Percentiles rank a stretch among this genome's conserved stretches.
These are phyloP conservation scores for Theileria sp. DNA, from an alignment of 169 alveolate genomes.

Conservation along the genomic window DNA sequence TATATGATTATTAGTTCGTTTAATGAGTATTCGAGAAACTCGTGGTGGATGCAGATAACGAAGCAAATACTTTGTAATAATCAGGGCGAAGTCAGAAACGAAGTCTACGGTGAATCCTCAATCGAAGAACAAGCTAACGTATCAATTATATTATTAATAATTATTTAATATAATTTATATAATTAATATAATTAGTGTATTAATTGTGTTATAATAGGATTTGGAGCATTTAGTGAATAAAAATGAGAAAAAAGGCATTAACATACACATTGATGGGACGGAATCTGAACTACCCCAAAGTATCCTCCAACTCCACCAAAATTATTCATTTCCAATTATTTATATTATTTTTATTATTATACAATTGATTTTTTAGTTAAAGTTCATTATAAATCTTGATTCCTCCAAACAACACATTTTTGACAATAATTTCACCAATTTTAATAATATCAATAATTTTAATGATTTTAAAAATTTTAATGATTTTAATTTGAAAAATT, in stretches of 20 bases:
- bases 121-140: slow-evolving; percentile 50
- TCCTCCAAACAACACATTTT: not conserved
- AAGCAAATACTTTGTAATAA: slow-evolving; percentile 58
- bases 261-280: slow-evolving; percentile 57
- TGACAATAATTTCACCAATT: not conserved
- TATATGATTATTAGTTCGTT: slow-evolving; percentile 16
- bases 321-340: too few relatives aligned
- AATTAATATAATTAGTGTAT: not conserved
- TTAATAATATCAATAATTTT: not conserved
- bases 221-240: slow-evolving; percentile 19
- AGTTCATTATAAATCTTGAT: slow-evolving; percentile 50
- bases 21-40: slow-evolving; percentile 45
- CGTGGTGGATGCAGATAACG: slow-evolving; percentile 64
- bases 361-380: slow-evolving; percentile 16
- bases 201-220: slow-evolving; percentile 16
- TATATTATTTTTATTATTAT: too few relatives aligned
- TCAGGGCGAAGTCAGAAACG: slow-evolving; percentile 49
- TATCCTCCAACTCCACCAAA: not conserved
- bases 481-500: not conserved
- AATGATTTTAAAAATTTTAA: not conserved
- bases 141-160: not conserved
- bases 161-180: not conserved
- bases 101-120: slow-evolving; percentile 60
- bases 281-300: slow-evolving; percentile 34
- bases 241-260: slow-evolving; percentile 45